Evolutionary conservation across 768 basidiomycete genomes (phyloP), one percentile per base, ranked within the genome.

Genomic region (Sarcodon aspratus): DNA sequence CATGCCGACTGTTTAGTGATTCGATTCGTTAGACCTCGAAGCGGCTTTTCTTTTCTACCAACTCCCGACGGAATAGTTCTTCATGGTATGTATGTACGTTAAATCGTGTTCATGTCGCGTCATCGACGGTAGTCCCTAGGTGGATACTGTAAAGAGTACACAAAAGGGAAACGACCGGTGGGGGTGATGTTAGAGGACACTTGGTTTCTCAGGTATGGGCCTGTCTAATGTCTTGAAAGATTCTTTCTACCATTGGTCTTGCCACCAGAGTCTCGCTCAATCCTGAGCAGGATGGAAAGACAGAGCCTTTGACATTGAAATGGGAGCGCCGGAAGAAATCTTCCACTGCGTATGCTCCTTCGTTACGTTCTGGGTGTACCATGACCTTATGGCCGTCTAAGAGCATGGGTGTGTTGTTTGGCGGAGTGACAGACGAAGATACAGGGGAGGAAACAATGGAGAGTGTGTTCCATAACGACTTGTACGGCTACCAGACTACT

Each of bases 161-260:
- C 65, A 17, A 92, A 93, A 59, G 89, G 90, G 2, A 89, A 90
- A 58, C 79, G 86, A 1, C 82, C 86, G 0, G 67, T 89, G 10
- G 92, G 92, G 1, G 70, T 91, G n/a, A 90, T 87, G 68, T 71
- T 94, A 6, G 88, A 91, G 13, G 91, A 96, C 58, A 89, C 86
- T 0, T 96, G 91, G 93, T 70, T 92, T 47, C 71, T 96, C 6
- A 76, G 77, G 84, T 87, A 48, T 2, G 74, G n/a, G 37, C 46
- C 7, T 11, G 10, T 38, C 13, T 46, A 32, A 42, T 32, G 9
- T 5, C 21, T 35, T 58, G n/a, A n/a, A 36, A 46, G 18, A 2
- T 36, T 10, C 35, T 33, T 8, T 15, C 18, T 6, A 9, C 38
- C 1, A 17, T 27, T 9, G 8, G 15, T 9, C 17, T 42, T 33